phyloP scores from a whole-genome alignment of 805 yeast species.

The Candida boidinii region DNA sequence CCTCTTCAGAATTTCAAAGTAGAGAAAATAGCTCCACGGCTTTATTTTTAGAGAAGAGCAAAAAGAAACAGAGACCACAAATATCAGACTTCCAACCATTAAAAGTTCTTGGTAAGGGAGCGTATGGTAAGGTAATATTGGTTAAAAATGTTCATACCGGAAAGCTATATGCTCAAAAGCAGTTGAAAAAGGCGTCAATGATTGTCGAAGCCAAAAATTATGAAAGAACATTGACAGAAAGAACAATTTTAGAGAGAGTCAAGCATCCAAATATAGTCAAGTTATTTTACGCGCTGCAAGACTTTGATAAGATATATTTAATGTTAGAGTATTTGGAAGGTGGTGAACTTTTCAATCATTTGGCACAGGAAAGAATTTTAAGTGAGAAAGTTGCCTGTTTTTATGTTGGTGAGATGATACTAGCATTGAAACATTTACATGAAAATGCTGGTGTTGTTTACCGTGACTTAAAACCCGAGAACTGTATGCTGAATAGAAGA shows the following conservation, averaged over 20 bases:
- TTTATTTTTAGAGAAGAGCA: no score
- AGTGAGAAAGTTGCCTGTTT: constrained; percentile 64
- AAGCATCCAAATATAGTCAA: constrained; percentile 78
- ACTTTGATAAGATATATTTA: constrained; percentile 63
- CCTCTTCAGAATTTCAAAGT: constrained; percentile 18
- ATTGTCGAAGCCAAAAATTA: constrained; percentile 48
- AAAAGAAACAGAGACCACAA: constrained; percentile 9
- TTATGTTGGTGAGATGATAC: constrained; percentile 72
- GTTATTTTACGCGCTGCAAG: constrained; percentile 78
- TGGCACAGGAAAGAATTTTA: constrained; percentile 37
- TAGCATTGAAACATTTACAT: constrained; percentile 72
- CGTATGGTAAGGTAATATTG: constrained; percentile 78
- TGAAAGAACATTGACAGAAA: constrained; percentile 75
- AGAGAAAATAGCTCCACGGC: constrained; percentile 12
- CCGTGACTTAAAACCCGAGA: constrained; percentile 85
- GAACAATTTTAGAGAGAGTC: constrained; percentile 61
- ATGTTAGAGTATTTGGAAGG: constrained; percentile 81
- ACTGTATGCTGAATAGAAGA: constrained; percentile 64
- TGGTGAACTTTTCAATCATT: constrained; percentile 70
- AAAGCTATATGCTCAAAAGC: constrained; percentile 77
- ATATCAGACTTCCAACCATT: constrained; percentile 63
- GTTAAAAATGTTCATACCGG: constrained; percentile 60
- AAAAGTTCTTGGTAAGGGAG: constrained; percentile 77
- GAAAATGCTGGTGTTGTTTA: constrained; percentile 68
- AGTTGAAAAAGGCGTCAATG: constrained; percentile 73